These are phyloP conservation scores for Vigna angularis DNA, from an alignment of 306 rosid species.

Conservation along the genomic window DNA sequence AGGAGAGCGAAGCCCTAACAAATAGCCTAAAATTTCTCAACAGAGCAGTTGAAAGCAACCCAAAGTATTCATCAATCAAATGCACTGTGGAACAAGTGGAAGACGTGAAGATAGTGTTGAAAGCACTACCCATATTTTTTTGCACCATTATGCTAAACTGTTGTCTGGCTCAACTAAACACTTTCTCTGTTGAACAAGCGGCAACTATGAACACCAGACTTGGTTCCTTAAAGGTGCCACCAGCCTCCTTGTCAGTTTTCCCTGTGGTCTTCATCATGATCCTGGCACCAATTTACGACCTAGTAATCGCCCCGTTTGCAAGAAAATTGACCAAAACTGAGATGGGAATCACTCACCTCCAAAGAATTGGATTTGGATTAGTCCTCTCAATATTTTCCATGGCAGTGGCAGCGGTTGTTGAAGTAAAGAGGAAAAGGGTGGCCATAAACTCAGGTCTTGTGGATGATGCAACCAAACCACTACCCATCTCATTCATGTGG, in stretches of 20 bases:
- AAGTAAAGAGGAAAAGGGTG: conserved; percentile 74
- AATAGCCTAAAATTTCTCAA: conserved; percentile 70
- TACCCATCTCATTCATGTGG: conserved; percentile 89
- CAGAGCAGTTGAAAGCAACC: conserved; percentile 56
- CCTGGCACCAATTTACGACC: conserved; percentile 87
- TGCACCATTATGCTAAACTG: conserved; percentile 92
- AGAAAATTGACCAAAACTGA: conserved; percentile 74
- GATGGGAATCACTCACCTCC: conserved; percentile 82
- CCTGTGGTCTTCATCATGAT: conserved; percentile 83
- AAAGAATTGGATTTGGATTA: conserved; percentile 81
- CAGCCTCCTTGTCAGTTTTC: conserved; percentile 90
- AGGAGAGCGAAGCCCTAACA: conserved; percentile 41
- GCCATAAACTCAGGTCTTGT: conserved; percentile 54
- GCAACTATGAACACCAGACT: conserved; percentile 89
- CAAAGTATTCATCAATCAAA: conserved; percentile 50
- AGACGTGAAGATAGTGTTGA: conserved; percentile 80
- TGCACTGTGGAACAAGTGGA: conserved; percentile 82
- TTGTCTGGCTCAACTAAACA: conserved; percentile 89
- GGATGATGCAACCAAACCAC: conserved; percentile 54
- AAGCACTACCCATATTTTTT: conserved; percentile 73
- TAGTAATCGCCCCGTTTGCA: conserved; percentile 74
- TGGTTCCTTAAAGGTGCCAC: conserved; percentile 79
- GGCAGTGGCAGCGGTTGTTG: conserved; percentile 90
- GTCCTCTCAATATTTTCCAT: conserved; percentile 79
- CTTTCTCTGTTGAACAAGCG: conserved; percentile 94